Evolutionary conservation across 371 early-diverging fungal species (phyloP), one percentile per base, ranked within the genome.

Genomic region (Mortierella sp.): DNA sequence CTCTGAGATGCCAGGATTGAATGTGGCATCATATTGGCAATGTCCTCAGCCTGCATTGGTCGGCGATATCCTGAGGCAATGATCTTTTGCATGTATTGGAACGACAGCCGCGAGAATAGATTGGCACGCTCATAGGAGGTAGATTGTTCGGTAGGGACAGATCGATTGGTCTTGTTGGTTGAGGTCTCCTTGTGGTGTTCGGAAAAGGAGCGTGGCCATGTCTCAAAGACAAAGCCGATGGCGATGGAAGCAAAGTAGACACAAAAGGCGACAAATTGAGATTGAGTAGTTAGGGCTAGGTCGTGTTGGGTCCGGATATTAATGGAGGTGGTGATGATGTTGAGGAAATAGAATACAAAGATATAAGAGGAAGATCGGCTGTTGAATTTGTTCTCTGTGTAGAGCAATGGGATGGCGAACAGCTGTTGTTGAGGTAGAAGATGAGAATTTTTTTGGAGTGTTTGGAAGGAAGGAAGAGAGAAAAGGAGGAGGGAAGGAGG

Each of bases 51-150:
- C 21, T 30, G 21, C 14, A 59, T 30, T 19, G 43, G 59, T 44
- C 44, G 59, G 7, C 69, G 62, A 30, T 69, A 73, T 1, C 80
- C 80, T 4, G 29, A 43, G 4, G 57, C 57, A 23, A 79, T 57
- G 52, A 66, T 44, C 5, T 44, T 55, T 26, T 79, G 73, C 57
- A 79, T 14, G 56, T 62, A 79, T 28, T 72, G 57, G 63, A 79
- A 79, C 21, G 44, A 58, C 30, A 63, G 45, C 2, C 70, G 72
- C 21, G 80, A 79, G 43, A 79, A 66, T 43, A 72, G 37, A 53
- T 79, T 79, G 63, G 80, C 21, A 19, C 55, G 69, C 30, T 79
- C 80, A n/a, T 72, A 73, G 1, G 63, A 60, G 21, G 66, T 72
- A 4, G 72, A 26, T 21, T 30, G 59, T n/a, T 44, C 19, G 23